Base-by-base conservation (phyloP, 208 protist species). In the Zelonia costaricensis region DNA sequence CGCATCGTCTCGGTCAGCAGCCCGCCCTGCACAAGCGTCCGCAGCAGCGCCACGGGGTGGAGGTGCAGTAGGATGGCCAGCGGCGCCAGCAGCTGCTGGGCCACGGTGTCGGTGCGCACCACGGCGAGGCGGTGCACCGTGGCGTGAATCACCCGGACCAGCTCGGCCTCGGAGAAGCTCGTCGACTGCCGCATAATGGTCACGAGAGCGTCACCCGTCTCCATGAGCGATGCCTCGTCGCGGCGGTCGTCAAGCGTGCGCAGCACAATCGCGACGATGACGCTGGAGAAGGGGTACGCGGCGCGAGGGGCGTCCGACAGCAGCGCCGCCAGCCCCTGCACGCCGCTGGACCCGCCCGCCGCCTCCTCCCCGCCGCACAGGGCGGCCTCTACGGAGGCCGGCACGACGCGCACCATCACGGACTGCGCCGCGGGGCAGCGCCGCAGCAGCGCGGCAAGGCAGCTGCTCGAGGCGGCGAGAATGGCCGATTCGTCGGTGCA, bases 401-500 rank as follows among this genome's bases (percentile, higher is more conserved):
- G 57, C 25, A 55, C 46, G 36, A 73, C 53, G 20, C 33, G 47
- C 36, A 80, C 49, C 43, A 61, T 44, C 52, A 73, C 63, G n/a
- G 57, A 45, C 55, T 74, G 40, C 51, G 69, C 64, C 25, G 74
- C 51, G 39, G 73, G 74, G 56, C 76, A 84, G 25, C 82, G 68
- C 5, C 59, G 64, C 44, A 88, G 74, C 51, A 90, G 44, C 22
- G 72, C 64, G 25, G 68, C 64, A 12, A 93, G 70, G 67, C 80
- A 87, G 57, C 53, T 62, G 33, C 80, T 56, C 10, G 68, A 56
- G 13, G 74, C 74, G 4, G 61, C 72, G 20, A 88, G 43, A 25
- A 88, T 76, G 25, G 77, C 69, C 10, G 76, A 84, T 60, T 90
- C 82, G 15, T 84, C 77, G 4, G 80, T 74, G 20, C 42, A 72